phyloP scores from a whole-genome alignment of 208 protist species.

The Acanthamoeba castellanii region DNA sequence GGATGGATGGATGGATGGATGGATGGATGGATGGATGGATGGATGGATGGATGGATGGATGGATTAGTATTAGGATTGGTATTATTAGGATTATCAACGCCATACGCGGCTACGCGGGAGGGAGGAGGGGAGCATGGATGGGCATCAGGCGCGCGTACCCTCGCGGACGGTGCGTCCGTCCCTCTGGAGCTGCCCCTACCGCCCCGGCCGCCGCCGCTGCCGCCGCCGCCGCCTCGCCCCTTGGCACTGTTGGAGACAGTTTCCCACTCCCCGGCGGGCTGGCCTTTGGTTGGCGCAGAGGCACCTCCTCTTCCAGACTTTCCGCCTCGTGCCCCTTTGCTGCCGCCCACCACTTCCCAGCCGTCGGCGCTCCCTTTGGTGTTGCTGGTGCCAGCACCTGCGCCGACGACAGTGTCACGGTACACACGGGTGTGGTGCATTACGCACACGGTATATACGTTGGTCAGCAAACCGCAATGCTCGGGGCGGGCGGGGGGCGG shows the following conservation, averaged over 20 bases:
- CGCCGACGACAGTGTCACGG: not conserved
- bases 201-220: not conserved
- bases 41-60: too few species aligned
- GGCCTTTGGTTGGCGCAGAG: not conserved
- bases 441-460: too few species aligned
- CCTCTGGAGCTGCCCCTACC: not conserved
- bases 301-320: not conserved
- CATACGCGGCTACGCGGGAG: too few species aligned
- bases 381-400: not conserved
- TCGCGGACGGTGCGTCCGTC: not conserved
- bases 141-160: not conserved
- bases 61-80: too few species aligned
- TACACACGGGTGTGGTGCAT: too few species aligned
- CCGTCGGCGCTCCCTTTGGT: not conserved
- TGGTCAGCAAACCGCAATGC: too few species aligned
- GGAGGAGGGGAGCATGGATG: too few species aligned
- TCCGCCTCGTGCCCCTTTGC: not conserved
- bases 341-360: not conserved
- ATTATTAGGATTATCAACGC: not conserved
- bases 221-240: not conserved
- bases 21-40: too few species aligned
- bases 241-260: not conserved
- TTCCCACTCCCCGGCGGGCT: not conserved
- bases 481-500: too few species aligned
- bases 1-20: too few species aligned